Base-by-base conservation (phyloP, 805 yeast genomes). In the Kuraishia capsulata region DNA sequence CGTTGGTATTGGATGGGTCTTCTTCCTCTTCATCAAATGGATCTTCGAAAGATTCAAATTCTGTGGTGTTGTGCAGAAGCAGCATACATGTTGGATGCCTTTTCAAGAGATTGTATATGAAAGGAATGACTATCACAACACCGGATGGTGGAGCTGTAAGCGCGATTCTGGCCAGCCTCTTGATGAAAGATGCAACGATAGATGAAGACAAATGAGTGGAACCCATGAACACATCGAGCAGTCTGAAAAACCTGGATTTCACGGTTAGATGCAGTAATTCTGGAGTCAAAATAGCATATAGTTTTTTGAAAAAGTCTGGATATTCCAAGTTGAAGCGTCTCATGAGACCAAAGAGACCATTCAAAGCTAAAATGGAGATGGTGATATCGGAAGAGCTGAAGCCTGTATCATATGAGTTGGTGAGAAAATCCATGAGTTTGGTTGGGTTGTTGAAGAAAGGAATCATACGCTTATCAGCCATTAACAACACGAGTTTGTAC, bases 71-170 rank as follows among this genome's bases (percentile, higher is more conserved):
- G 51, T 92, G 97, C 31, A 90, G 69, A 71, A 90, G 65, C 19
- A 81, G 65, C 95, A 89, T 90, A 67, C 97, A 89, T 4, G 89
- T 77, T 33, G 97, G 97, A 60, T 92, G 98, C 50, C 86, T 77
- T 55, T 86, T 90, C 51, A 92, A 59, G 45, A 88, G 69, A 57
- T 90, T 90, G 63, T 90, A 90, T 10, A 88, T 71, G 56, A 92
- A 87, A n/a, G 98, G 97, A 17, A 90, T 71, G 11, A 86, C 71
- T 2, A 86, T 76, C 14, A 90, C 94, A 30, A 85, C 77, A 3
- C 96, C 96, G 2, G 95, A 73, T 2, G 97, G 95, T 20, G 95
- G 85, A 1, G 95, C 80, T 10, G 76, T 67, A 33, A 90, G 55
- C 1, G 90, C 67, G 35, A 89, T 64, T 39, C 95, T 70, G 1